These are phyloP conservation scores for Hypoxylon fragiforme DNA, from an alignment of 495 filamentous ascomycete genomes.

Conservation along the genomic window DNA sequence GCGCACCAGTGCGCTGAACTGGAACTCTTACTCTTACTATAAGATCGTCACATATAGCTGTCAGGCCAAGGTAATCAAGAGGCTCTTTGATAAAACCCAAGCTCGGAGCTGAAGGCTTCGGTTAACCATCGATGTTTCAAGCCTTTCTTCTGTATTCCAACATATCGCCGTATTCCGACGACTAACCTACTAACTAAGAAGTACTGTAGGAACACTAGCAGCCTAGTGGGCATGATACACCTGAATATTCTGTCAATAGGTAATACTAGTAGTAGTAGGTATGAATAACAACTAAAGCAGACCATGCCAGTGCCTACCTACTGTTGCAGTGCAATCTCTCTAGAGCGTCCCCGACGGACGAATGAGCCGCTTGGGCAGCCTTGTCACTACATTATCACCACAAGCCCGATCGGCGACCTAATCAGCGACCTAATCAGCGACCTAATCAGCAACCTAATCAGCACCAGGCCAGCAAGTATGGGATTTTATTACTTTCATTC, in stretches of 20 bases:
- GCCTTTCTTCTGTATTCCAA: background rate
- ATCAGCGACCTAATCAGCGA: conserved; percentile 6
- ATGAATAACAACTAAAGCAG: conserved; percentile 7
- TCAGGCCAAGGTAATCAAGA: conserved; percentile 17
- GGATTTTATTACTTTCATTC: conserved; percentile 1
- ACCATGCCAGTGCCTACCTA: conserved; percentile 29
- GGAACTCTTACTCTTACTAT: too few species aligned
- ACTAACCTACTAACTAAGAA: background rate
- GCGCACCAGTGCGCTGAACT: background rate
- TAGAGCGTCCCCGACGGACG: conserved; percentile 12
- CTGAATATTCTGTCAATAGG: too few species aligned
- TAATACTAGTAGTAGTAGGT: conserved; percentile 8
- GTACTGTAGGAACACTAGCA: too few species aligned
- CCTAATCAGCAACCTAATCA: conserved; percentile 34
- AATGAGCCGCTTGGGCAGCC: conserved; percentile 26
- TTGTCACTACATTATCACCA: conserved; percentile 20
- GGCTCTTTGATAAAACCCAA: conserved; percentile 10
- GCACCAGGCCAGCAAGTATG: background rate
- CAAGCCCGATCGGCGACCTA: conserved; percentile 34
- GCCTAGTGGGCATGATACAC: too few species aligned
- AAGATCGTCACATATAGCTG: conserved; percentile 32
- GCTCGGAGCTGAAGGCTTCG: conserved; percentile 17
- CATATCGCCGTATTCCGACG: conserved; percentile 9
- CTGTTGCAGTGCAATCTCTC: conserved; percentile 32
- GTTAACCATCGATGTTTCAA: background rate